phyloP scores from a whole-genome alignment of 2,329 filamentous ascomycete species.

The Ciborinia camelliae region DNA sequence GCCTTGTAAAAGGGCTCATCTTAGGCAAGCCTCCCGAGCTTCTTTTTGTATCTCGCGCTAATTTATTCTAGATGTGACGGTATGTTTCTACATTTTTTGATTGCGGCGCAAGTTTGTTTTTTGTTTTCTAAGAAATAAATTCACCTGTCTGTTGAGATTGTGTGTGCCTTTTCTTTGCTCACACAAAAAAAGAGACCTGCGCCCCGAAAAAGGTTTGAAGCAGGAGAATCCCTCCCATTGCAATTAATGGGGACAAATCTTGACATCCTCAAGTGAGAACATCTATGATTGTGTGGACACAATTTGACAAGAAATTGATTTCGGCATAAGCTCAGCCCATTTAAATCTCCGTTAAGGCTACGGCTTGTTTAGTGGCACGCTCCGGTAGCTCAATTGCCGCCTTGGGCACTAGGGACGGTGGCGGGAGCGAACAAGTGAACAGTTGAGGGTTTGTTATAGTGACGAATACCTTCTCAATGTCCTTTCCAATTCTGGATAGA shows the following conservation, averaged over 20 bases:
- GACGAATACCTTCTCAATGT: background rate
- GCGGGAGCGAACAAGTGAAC: background rate
- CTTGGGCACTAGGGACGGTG: background rate
- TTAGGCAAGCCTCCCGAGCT: constrained; percentile 48
- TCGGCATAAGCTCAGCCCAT: background rate
- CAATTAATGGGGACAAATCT: background rate
- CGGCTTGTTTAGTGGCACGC: constrained; percentile 8
- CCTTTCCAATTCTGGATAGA: background rate
- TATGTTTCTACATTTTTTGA: constrained; percentile 45
- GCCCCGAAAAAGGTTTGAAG: no score
- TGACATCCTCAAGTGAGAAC: constrained; percentile 6
- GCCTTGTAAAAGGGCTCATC: constrained; percentile 80
- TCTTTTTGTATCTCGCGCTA: constrained; percentile 32
- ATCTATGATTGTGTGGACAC: background rate
- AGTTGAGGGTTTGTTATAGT: background rate
- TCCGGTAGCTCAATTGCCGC: background rate
- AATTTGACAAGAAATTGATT: background rate
- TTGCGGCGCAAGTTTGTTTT: constrained; percentile 21
- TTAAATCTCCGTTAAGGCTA: background rate
- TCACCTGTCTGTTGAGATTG: background rate
- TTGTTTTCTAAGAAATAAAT: background rate
- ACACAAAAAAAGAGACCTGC: background rate
- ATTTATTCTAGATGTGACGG: constrained; percentile 55
- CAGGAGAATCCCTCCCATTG: background rate
- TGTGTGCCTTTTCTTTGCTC: background rate